Percentiles rank a stretch among this genome's conserved stretches.
phyloP scores from a whole-genome alignment of 2,329 filamentous ascomycete species.

The Aspergillus alliaceus region DNA sequence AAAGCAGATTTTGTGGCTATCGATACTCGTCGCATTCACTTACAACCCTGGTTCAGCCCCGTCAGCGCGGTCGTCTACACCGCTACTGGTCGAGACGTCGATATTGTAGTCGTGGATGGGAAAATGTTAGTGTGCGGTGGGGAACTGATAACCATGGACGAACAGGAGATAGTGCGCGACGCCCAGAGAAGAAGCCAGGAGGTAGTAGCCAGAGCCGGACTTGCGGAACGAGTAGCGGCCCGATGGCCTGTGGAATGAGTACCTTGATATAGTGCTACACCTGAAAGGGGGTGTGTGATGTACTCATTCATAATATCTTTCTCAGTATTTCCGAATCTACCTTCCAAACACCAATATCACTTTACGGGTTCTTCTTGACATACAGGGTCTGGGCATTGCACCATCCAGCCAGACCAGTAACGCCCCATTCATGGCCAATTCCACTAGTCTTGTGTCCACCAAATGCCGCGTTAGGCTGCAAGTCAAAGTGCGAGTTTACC shows the following conservation, averaged over 20 bases:
- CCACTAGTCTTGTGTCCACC: slow-evolving; percentile 56
- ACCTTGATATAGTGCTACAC: neutral
- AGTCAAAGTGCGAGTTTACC: slow-evolving; percentile 52
- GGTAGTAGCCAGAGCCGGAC: slow-evolving; percentile 40
- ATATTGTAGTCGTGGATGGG: slow-evolving; percentile 47
- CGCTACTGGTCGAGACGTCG: slow-evolving; percentile 45
- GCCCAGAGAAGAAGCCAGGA: slow-evolving; percentile 37
- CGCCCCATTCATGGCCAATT: slow-evolving; percentile 50
- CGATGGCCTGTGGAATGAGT: neutral
- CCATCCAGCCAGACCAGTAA: slow-evolving; percentile 40
- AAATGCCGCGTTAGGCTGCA: slow-evolving; percentile 39
- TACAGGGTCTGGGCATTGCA: slow-evolving; percentile 41
- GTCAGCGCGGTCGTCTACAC: slow-evolving; percentile 45
- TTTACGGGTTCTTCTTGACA: slow-evolving; percentile 21
- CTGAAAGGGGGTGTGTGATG: neutral
- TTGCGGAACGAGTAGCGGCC: slow-evolving; percentile 16
- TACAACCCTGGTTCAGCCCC: slow-evolving; percentile 42
- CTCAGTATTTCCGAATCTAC: too few relatives aligned
- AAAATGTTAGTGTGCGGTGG: slow-evolving; percentile 38
- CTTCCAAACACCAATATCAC: too few relatives aligned
- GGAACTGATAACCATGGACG: slow-evolving; percentile 40
- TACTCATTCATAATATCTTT: too few relatives aligned
- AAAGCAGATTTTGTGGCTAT: slow-evolving; percentile 44
- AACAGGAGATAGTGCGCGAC: slow-evolving; percentile 30
- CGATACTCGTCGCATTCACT: slow-evolving; percentile 30